Evolutionary conservation across 2,329 filamentous ascomycete genomes (phyloP).

Genomic region (Aspergillus proliferans): DNA sequence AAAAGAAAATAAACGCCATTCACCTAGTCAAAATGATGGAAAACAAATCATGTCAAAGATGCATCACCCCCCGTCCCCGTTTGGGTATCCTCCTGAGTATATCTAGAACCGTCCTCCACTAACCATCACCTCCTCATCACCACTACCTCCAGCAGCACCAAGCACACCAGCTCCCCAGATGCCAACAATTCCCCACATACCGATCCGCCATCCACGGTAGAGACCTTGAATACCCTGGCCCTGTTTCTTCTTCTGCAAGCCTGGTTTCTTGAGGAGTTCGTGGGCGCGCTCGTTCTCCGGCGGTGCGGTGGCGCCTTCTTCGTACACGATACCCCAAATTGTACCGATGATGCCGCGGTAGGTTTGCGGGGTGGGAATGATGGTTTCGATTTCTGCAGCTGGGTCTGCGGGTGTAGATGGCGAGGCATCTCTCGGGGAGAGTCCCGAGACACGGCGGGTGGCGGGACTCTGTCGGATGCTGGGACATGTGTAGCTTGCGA

Average conservation of each 20-base stretch:
- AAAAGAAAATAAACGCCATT: too few relatives aligned
- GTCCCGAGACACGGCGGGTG: not conserved
- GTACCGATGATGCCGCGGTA: conserved; percentile 87
- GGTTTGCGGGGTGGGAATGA: conserved; percentile 67
- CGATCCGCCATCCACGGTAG: conserved; percentile 54
- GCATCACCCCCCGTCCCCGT: too few relatives aligned
- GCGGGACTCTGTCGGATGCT: conserved; percentile 35
- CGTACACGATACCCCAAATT: conserved; percentile 76
- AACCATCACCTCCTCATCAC: conserved; percentile 30
- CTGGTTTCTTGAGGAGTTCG: conserved; percentile 32
- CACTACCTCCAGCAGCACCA: conserved; percentile 30
- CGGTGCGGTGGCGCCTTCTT: conserved; percentile 59
- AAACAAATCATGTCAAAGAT: too few relatives aligned
- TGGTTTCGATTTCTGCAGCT: conserved; percentile 54
- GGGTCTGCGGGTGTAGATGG: conserved; percentile 11
- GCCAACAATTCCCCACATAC: conserved; percentile 50
- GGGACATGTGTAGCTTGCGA: conserved; percentile 59
- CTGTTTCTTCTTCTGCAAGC: conserved; percentile 37
- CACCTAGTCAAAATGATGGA: not conserved
- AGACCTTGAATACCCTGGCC: conserved; percentile 52
- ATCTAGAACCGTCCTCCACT: conserved; percentile 28
- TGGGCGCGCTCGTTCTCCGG: conserved; percentile 42
- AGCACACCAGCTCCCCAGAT: conserved; percentile 48
- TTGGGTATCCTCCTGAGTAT: not conserved
- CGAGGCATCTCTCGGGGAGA: conserved; percentile 12